Evolutionary conservation across 257 asterid genomes (phyloP).

Genomic region (Solanum chiquidenum): DNA sequence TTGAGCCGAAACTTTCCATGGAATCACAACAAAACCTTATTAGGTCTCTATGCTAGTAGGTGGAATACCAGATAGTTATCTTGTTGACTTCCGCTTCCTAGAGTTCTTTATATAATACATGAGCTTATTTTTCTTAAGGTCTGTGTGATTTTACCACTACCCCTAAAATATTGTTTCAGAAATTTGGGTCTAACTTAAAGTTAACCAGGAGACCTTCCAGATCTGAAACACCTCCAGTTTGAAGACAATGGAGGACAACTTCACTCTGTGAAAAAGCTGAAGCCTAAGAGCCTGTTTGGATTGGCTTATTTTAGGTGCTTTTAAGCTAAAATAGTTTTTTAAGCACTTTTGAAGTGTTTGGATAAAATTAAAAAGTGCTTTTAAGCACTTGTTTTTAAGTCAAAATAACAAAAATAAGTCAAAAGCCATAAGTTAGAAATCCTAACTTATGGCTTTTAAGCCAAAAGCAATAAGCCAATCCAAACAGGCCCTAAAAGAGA

Average conservation of each 20-base stretch:
- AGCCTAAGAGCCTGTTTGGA: too few relatives aligned
- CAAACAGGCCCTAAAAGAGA: background rate
- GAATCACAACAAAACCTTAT: background rate
- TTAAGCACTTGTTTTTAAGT: too few relatives aligned
- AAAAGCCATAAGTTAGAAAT: too few relatives aligned
- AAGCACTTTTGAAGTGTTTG: too few relatives aligned
- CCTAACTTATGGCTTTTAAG: too few relatives aligned
- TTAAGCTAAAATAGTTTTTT: too few relatives aligned
- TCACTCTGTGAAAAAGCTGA: background rate
- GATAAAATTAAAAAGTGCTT: too few relatives aligned
- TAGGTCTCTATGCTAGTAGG: background rate
- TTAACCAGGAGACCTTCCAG: background rate
- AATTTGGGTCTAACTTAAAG: background rate
- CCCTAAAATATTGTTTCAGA: background rate
- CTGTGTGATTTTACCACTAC: background rate
- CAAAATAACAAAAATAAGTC: too few relatives aligned
- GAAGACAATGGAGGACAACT: background rate
- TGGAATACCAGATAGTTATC: background rate
- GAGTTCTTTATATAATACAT: background rate
- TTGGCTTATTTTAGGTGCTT: too few relatives aligned
- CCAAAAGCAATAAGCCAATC: too few relatives aligned
- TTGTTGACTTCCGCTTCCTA: background rate
- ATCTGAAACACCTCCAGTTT: background rate
- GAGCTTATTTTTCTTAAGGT: background rate
- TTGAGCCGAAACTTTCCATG: background rate